phyloP scores from a whole-genome alignment of 2,329 filamentous ascomycete genomes.

The Calonectria crousiana region DNA sequence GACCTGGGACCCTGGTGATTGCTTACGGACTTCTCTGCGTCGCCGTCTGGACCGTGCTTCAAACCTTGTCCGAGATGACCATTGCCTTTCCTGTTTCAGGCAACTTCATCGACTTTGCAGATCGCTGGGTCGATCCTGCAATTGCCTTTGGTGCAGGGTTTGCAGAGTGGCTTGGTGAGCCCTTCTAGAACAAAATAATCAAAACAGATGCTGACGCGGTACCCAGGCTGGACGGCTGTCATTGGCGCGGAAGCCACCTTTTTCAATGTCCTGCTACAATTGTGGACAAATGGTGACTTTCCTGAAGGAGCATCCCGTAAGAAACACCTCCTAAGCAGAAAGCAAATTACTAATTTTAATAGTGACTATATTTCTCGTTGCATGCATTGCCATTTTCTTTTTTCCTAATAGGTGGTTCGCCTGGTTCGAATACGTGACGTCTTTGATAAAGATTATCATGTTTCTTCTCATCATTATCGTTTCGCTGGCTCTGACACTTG shows the following conservation, averaged over 20 bases:
- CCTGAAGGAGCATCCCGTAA: conserved; percentile 8
- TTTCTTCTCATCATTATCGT: conserved; percentile 33
- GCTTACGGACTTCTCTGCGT: conserved; percentile 33
- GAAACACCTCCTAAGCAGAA: background rate
- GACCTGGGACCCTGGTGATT: conserved; percentile 34
- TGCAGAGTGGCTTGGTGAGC: conserved; percentile 36
- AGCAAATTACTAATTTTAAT: no score
- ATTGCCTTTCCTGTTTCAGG: conserved; percentile 35
- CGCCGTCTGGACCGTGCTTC: conserved; percentile 35
- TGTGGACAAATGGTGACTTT: conserved; percentile 26
- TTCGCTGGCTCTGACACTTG: conserved; percentile 24
- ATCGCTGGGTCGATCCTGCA: conserved; percentile 35
- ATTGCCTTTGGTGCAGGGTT: conserved; percentile 38
- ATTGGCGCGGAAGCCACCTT: conserved; percentile 33
- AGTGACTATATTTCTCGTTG: conserved; percentile 31
- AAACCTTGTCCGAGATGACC: conserved; percentile 35
- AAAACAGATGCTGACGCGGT: background rate
- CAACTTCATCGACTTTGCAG: conserved; percentile 37
- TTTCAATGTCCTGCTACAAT: conserved; percentile 27
- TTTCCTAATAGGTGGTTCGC: conserved; percentile 31
- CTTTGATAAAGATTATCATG: conserved; percentile 32
- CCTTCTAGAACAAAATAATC: background rate
- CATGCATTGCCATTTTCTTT: conserved; percentile 29
- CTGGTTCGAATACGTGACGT: conserved; percentile 35
- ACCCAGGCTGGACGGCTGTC: conserved; percentile 33